Percentiles rank a stretch among this genome's conserved stretches.
These are phyloP conservation scores for Pseudonectria buxi DNA, from an alignment of 2,329 filamentous ascomycete species.

Conservation along the genomic window DNA sequence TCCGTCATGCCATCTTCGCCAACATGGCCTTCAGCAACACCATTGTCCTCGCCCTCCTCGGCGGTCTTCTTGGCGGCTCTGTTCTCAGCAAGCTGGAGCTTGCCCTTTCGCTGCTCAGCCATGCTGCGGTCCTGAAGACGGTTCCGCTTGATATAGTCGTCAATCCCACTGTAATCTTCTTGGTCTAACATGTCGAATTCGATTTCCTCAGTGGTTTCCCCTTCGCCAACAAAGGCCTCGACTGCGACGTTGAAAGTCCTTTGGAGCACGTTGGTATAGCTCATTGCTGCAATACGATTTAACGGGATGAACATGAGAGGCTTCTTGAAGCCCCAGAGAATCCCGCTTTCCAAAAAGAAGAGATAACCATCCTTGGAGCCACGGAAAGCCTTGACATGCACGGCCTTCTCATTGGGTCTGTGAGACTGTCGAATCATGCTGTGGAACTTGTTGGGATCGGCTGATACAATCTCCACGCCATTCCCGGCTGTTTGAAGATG, in stretches of 20 bases:
- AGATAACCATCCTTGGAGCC: conserved; percentile 63
- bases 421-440: conserved; percentile 51
- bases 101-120: conserved; percentile 61
- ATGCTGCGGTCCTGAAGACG: conserved; percentile 60
- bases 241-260: conserved; percentile 63
- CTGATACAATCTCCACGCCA: conserved; percentile 40
- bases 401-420: conserved; percentile 54
- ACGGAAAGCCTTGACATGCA: conserved; percentile 59
- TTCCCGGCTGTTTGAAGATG: conserved; percentile 45
- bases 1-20: conserved; percentile 37
- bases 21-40: conserved; percentile 28
- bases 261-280: conserved; percentile 61
- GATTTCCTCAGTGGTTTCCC: conserved; percentile 49
- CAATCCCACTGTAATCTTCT: conserved; percentile 58
- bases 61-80: conserved; percentile 39
- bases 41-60: conserved; percentile 29
- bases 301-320: conserved; percentile 59
- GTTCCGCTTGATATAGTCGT: conserved; percentile 56
- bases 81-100: conserved; percentile 56
- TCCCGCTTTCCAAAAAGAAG: conserved; percentile 60
- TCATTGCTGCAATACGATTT: conserved; percentile 54
- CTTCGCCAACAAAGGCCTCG: conserved; percentile 47
- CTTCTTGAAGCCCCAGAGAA: conserved; percentile 66
- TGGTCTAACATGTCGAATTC: conserved; percentile 67
- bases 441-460: conserved; percentile 51